Evolutionary conservation across 768 basidiomycete genomes (phyloP).

Genomic region (Amanita phalloides): DNA sequence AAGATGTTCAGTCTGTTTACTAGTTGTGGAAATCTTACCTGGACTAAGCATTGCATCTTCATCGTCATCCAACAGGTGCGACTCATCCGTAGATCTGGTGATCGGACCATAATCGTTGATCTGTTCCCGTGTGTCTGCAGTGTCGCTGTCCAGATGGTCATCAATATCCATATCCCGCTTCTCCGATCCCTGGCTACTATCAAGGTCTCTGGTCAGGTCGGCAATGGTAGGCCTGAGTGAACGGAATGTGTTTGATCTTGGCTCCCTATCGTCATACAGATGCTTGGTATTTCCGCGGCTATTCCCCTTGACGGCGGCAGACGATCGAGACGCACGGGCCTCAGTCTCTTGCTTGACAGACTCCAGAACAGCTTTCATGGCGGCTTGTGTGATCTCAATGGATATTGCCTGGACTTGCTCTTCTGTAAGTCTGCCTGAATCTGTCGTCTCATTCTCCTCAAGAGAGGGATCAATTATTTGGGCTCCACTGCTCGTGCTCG

Average conservation of each 20-base stretch:
- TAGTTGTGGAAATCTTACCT: slow-evolving; percentile 29
- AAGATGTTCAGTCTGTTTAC: neutral
- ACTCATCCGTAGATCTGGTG: slow-evolving; percentile 34
- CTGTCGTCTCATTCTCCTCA: slow-evolving; percentile 9
- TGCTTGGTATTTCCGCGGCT: neutral
- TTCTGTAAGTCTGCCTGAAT: slow-evolving; percentile 13
- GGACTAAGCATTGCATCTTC: slow-evolving; percentile 60
- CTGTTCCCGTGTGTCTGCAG: slow-evolving; percentile 1
- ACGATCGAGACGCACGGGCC: slow-evolving; percentile 4
- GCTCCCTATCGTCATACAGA: neutral
- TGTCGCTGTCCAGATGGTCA: slow-evolving; percentile 2
- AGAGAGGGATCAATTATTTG: slow-evolving; percentile 18
- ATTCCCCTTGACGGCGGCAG: neutral
- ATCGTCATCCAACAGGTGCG: slow-evolving; percentile 44
- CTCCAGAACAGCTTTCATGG: slow-evolving; percentile 23
- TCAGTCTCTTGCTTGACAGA: slow-evolving; percentile 16
- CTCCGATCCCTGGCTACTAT: neutral
- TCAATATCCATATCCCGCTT: neutral
- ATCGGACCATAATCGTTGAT: slow-evolving; percentile 20
- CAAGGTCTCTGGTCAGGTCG: neutral
- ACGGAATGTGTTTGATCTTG: neutral
- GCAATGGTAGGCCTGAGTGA: neutral
- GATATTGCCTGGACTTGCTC: slow-evolving; percentile 13
- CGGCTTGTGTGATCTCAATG: slow-evolving; percentile 15
- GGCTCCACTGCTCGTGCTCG: neutral